These are phyloP conservation scores for Blastobotrys serpentis DNA, from an alignment of 1,139 yeast genomes.

Conservation along the genomic window DNA sequence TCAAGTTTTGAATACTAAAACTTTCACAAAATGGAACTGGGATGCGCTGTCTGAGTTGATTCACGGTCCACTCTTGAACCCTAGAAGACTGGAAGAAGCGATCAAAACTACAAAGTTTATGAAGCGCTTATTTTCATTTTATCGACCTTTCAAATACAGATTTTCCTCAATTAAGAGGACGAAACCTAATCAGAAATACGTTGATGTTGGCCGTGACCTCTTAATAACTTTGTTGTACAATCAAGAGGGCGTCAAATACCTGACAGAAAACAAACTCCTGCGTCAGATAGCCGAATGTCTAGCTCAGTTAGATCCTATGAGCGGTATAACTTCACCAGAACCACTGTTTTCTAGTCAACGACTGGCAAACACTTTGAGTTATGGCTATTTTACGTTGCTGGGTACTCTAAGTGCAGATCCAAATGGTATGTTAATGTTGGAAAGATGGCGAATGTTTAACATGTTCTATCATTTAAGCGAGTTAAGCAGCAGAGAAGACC, in stretches of 20 bases:
- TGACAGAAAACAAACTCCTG: constrained; percentile 70
- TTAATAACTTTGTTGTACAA: constrained; percentile 64
- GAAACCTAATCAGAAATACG: constrained; percentile 54
- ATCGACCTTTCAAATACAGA: constrained; percentile 84
- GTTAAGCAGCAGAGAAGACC: constrained; percentile 55
- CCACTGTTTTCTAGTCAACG: constrained; percentile 67
- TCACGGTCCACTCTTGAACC: constrained; percentile 75
- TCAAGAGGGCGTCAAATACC: constrained; percentile 62
- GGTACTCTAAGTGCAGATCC: constrained; percentile 65
- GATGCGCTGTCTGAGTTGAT: constrained; percentile 61
- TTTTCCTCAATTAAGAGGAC: constrained; percentile 63
- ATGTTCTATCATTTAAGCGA: constrained; percentile 71
- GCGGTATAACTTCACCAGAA: constrained; percentile 70
- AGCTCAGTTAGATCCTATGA: constrained; percentile 79
- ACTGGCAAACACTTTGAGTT: constrained; percentile 61
- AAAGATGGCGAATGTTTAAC: constrained; percentile 82
- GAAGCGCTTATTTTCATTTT: constrained; percentile 80
- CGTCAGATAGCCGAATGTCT: constrained; percentile 86
- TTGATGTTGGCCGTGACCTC: constrained; percentile 71
- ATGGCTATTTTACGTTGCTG: constrained; percentile 75
- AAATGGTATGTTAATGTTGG: constrained; percentile 66
- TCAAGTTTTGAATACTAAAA: constrained; percentile 73
- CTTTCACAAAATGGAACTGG: constrained; percentile 89
- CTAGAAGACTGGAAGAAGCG: constrained; percentile 73
- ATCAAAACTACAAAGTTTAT: constrained; percentile 79